A percentile compares a stretch with the other conserved stretches of the same genome.
Conservation (phyloP, 176 grass and related monocot species). For the Puya raimondii region DNA sequence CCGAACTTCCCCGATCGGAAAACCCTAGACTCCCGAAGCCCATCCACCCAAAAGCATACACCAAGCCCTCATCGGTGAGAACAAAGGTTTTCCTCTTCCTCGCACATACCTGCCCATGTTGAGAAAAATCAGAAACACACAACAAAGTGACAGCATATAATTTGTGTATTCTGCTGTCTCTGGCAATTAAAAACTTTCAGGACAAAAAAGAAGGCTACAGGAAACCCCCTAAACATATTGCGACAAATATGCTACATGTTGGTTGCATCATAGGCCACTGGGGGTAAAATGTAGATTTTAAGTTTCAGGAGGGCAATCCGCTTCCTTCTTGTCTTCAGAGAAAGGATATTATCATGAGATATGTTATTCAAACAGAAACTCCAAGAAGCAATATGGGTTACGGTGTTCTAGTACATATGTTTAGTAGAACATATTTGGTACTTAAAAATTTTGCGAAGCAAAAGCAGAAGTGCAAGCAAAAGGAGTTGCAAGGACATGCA, state of each 20-base stretch:
- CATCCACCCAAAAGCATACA: slow-evolving; percentile 96
- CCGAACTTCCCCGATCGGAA: slow-evolving; percentile 64
- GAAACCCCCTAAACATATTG: no score
- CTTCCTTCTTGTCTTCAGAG: no score
- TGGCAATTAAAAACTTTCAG: no score
- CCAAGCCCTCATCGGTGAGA: slow-evolving; percentile 73
- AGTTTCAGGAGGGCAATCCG: no score
- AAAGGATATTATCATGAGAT: no score
- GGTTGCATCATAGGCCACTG: no score
- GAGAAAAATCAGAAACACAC: neutral
- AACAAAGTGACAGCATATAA: neutral
- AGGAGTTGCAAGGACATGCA: neutral
- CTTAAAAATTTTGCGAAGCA: neutral
- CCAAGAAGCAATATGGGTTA: no score
- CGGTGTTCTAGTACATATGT: neutral
- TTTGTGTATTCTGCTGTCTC: no score
- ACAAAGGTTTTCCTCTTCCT: slow-evolving; percentile 98
- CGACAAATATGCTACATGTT: no score
- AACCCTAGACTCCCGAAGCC: slow-evolving; percentile 98
- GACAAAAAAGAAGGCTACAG: no score
- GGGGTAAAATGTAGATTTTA: no score
- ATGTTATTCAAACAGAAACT: no score
- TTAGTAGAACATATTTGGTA: neutral
- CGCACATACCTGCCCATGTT: slow-evolving; percentile 62
- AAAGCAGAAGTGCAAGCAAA: neutral